phyloP scores from a whole-genome alignment of 768 basidiomycete genomes.

The Suillus bovinus region DNA sequence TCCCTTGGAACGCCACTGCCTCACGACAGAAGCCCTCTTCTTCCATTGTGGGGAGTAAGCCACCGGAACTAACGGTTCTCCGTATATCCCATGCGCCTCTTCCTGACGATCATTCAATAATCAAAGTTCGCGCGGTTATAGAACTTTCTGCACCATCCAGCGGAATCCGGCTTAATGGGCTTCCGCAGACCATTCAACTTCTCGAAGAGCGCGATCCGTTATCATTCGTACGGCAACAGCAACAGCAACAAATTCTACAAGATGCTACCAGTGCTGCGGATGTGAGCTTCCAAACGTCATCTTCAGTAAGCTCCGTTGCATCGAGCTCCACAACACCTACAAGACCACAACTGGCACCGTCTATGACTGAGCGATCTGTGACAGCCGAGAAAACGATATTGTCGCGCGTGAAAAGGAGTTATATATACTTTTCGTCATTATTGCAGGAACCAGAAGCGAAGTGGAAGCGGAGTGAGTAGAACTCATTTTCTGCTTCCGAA shows the following conservation, averaged over 20 bases:
- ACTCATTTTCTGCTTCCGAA: slow-evolving; percentile 13
- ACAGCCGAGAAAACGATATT: slow-evolving; percentile 82
- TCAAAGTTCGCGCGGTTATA: slow-evolving; percentile 78
- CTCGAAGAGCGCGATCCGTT: slow-evolving; percentile 68
- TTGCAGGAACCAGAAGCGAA: slow-evolving; percentile 98
- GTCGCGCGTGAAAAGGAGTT: slow-evolving; percentile 85
- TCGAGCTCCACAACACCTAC: slow-evolving; percentile 37
- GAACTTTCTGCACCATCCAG: slow-evolving; percentile 78
- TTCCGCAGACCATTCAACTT: slow-evolving; percentile 66
- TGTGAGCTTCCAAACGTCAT: slow-evolving; percentile 65
- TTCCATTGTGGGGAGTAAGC: slow-evolving; percentile 34
- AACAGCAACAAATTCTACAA: slow-evolving; percentile 59
- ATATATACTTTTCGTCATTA: slow-evolving; percentile 97
- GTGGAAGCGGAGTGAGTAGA: slow-evolving; percentile 80
- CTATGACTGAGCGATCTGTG: slow-evolving; percentile 48
- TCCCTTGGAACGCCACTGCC: slow-evolving; percentile 73
- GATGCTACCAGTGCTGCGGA: slow-evolving; percentile 71
- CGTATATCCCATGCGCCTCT: slow-evolving; percentile 72
- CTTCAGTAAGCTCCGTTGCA: slow-evolving; percentile 54
- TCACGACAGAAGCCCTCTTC: slow-evolving; percentile 41
- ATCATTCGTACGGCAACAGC: slow-evolving; percentile 40
- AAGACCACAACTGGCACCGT: slow-evolving; percentile 36
- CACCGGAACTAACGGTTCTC: slow-evolving; percentile 56
- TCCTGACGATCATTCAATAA: slow-evolving; percentile 70
- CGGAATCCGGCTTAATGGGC: slow-evolving; percentile 85